Conservation (phyloP, 495 filamentous ascomycete species). For the Podospora appendiculata region DNA sequence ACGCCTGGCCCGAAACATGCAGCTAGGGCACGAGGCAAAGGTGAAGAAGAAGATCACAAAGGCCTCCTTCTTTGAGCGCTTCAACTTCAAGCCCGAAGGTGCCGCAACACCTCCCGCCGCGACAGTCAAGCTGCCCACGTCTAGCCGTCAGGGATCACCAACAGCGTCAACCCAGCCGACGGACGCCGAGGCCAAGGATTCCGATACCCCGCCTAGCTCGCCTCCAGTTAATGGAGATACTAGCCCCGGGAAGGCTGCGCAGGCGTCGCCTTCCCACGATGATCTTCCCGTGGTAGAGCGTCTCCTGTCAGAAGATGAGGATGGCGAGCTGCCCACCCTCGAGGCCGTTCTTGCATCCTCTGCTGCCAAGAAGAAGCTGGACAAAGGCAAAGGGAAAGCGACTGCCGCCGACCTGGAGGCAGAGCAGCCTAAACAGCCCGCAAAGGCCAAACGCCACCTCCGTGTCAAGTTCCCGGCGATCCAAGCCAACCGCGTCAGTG, state of each 20-base stretch:
- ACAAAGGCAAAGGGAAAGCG: constrained; percentile 52
- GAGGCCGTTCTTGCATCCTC: constrained; percentile 18
- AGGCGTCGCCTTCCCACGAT: constrained; percentile 2
- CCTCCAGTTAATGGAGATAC: constrained; percentile 24
- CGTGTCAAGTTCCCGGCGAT: constrained; percentile 32
- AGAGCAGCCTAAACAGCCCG: constrained; percentile 5
- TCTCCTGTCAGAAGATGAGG: constrained; percentile 12
- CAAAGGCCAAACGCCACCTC: constrained; percentile 28
- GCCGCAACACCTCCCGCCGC: constrained; percentile 21
- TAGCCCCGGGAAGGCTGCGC: background rate
- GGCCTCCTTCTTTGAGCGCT: constrained; percentile 72
- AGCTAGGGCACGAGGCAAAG: constrained; percentile 80
- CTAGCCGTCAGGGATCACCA: constrained; percentile 32
- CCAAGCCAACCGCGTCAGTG: constrained; percentile 17
- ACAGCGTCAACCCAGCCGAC: constrained; percentile 26
- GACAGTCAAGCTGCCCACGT: constrained; percentile 38
- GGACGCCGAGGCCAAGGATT: constrained; percentile 36
- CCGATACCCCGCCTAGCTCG: constrained; percentile 48
- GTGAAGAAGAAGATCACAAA: constrained; percentile 91
- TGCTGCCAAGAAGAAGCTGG: constrained; percentile 18
- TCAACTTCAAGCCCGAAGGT: constrained; percentile 55
- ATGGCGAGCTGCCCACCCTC: constrained; percentile 23
- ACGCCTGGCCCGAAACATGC: constrained; percentile 79
- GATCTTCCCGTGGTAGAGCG: background rate
- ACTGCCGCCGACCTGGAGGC: constrained; percentile 18